phyloP scores from a whole-genome alignment of 176 grass and related monocot species.

The Zea luxurians region DNA sequence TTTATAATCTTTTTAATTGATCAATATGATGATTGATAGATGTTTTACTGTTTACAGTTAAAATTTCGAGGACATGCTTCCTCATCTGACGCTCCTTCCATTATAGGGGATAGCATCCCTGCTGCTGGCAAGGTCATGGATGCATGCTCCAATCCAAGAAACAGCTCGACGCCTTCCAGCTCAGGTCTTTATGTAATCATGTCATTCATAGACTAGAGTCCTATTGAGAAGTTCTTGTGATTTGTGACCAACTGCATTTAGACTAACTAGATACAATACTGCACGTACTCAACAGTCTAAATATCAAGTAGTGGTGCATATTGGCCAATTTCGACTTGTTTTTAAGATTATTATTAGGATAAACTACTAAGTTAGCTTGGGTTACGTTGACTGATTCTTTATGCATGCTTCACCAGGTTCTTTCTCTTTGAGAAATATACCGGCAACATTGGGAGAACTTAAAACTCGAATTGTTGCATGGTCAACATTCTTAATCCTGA shows the following conservation, averaged over 20 bases:
- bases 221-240: slow-evolving; percentile 30
- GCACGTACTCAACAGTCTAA: not conserved
- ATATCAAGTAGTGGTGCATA: too few relatives aligned
- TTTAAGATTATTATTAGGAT: slow-evolving; percentile 15
- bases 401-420: slow-evolving; percentile 49
- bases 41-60: slow-evolving; percentile 45
- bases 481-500: slow-evolving; percentile 55
- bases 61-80: slow-evolving; percentile 46
- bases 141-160: slow-evolving; percentile 44
- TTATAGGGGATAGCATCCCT: slow-evolving; percentile 50
- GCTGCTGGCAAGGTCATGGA: slow-evolving; percentile 62
- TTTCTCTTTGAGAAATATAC: slow-evolving; percentile 40
- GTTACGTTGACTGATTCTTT: slow-evolving; percentile 24
- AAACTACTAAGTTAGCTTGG: not conserved
- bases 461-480: slow-evolving; percentile 50
- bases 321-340: slow-evolving; percentile 9
- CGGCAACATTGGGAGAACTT: slow-evolving; percentile 17
- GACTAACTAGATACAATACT: slow-evolving; percentile 13
- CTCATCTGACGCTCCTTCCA: slow-evolving; percentile 39
- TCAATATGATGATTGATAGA: slow-evolving; percentile 12
- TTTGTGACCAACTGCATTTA: not conserved
- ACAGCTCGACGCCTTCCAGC: slow-evolving; percentile 32
- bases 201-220: slow-evolving; percentile 1
- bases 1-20: slow-evolving; percentile 21
- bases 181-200: slow-evolving; percentile 46